Base-by-base conservation (phyloP, 768 basidiomycete genomes). In the Lactarius tabidus region DNA sequence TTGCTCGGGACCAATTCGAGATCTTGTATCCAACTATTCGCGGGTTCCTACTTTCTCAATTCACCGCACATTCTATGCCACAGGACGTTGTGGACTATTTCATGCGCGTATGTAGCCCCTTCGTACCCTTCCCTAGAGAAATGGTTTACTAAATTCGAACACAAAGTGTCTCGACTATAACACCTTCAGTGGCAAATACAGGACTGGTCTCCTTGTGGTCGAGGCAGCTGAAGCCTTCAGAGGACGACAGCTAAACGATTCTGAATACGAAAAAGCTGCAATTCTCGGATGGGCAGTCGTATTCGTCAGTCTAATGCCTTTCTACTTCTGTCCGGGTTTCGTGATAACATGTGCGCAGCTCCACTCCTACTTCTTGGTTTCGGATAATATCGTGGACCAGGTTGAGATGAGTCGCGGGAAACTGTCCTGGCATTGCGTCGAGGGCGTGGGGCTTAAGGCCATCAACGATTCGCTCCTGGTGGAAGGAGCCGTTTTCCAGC, bases 391-490 rank as follows among this genome's bases (percentile, higher is more conserved):
- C 72, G 98, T 99, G 93, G 95, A 98, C 73, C 76, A 83, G 23
- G 93, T 90, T 53, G 88, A 95, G 72, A 98, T 94, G 14, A 89
- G 95, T 23, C 89, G 94, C 18, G 88, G 90, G 5, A 95, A 97
- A 76, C 89, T 93, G 2, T 97, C 96, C 77, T 99, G 93, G 92
- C 98, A 96, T 79, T 83, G 79, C 59, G 74, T 85, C 52, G 80
- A 81, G 58, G 79, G 79, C 15, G 85, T 96, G 67, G 87, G 87
- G 53, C 86, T 86, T 77, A 86, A 97, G 64, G 94, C 96, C 8
- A 89, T 98, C 79, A 98, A 98, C 80, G 96, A 99, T 75, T 79
- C 91, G 2, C 93, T 97, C 83, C 91, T 98, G 90, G 88, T 98
- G 75, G 93, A 95, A 74, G 87, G 85, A 7, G 89, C 95, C 38